Conservation (phyloP, 176 grass and related monocot genomes). For the Bromus sterilis region DNA sequence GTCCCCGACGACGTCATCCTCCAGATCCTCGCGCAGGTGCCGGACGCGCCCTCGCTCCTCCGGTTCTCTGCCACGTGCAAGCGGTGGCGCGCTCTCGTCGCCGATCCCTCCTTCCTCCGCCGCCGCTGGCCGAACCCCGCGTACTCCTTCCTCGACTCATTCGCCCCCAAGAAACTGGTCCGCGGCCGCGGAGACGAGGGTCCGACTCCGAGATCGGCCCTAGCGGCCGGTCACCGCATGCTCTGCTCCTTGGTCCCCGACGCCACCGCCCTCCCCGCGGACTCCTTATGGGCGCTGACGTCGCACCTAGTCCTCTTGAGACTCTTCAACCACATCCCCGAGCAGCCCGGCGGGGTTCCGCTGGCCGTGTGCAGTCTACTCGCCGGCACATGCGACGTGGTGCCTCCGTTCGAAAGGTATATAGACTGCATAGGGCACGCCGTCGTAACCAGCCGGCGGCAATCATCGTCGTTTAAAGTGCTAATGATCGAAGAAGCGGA, state of each 20-base stretch:
- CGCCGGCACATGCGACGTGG: background rate
- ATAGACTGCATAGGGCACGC: background rate
- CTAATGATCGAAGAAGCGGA: background rate
- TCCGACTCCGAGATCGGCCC: background rate
- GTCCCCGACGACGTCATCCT: background rate
- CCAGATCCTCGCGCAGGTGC: background rate
- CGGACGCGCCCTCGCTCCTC: background rate
- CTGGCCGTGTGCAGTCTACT: background rate
- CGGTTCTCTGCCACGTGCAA: background rate
- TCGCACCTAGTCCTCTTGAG: background rate
- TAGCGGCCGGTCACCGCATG: background rate
- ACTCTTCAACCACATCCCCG: background rate
- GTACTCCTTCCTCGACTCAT: background rate
- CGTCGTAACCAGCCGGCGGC: background rate
- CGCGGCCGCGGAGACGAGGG: background rate
- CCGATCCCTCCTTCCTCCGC: background rate
- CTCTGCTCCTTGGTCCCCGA: background rate
- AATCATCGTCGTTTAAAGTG: slow-evolving; percentile 4
- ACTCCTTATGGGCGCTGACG: background rate
- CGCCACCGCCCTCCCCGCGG: background rate
- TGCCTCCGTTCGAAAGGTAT: background rate
- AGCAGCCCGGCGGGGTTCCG: background rate
- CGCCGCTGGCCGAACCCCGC: background rate
- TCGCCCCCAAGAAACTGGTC: background rate
- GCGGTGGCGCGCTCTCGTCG: background rate